Evolutionary conservation across 1,139 yeast species (phyloP), one percentile per base, ranked within the genome.

Genomic region (Blastobotrys arbuscula): DNA sequence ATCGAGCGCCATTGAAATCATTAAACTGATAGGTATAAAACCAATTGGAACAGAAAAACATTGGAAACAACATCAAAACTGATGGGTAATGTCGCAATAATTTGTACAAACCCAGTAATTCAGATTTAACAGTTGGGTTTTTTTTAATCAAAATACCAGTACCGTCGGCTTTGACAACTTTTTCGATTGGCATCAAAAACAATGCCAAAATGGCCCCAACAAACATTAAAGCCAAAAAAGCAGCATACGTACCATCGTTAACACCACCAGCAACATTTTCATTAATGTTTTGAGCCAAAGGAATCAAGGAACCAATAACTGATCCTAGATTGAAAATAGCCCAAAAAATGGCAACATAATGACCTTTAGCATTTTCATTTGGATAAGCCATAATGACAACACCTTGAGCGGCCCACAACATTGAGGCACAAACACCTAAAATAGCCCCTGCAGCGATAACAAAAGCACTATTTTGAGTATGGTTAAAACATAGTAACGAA

Each of bases 1-100:
- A 80, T 52, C 76, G 70, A 20, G 77, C 77, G 36, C 76, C 77
- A 61, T 79, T 79, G 61, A 75, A 72, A 53, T 76, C 77, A 60
- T 78, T 78, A 57, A 77, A 79, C 63, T 80, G 84, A 64, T 79
- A 79, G 40, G 84, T 77, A 69, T 78, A 78, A 67, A 79, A 80
- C 81, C 81, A 79, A 69, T 80, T 80, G 38, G 84, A 77, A 19
- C 81, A 73, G 58, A 77, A 76, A 62, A 79, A 80, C 78, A 78
- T 75, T 41, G 82, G 82, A 72, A 79, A 78, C 60, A 80, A 57
- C 28, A 75, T 59, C 41, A 65, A 39, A 20, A 64, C 74, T 57
- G 65, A 70, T 48, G 80, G 79, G 55, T 79, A 82, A 31, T 60
- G 58, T 46, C 63, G 64, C 55, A 79, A 67, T 45, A 75, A 62